Percentiles rank a stretch among this genome's conserved stretches.
Conservation (phyloP, 805 yeast genomes). For the Jamesozyma rosinii region DNA sequence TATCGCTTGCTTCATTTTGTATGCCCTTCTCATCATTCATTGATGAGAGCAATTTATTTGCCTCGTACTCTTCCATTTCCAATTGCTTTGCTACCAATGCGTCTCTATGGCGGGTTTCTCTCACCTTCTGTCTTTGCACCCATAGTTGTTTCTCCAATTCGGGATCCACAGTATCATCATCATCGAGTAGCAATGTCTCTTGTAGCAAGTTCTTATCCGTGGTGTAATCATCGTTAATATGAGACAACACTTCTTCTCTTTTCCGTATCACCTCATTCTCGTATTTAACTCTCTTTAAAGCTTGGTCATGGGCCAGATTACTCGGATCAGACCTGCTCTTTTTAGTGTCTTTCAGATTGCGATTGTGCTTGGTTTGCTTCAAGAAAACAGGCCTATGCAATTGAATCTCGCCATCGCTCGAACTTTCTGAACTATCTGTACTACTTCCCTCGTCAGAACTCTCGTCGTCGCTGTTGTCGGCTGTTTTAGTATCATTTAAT, state of each 20-base stretch:
- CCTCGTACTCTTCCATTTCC: slow-evolving; percentile 22
- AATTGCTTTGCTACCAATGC: slow-evolving; percentile 18
- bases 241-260: slow-evolving; percentile 6
- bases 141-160: slow-evolving; percentile 18
- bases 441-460: slow-evolving; percentile 1
- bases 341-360: not conserved
- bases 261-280: slow-evolving; percentile 8
- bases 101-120: slow-evolving; percentile 17
- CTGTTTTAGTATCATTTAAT: slow-evolving; percentile 1
- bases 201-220: slow-evolving; percentile 21
- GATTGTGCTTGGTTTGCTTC: slow-evolving; percentile 3
- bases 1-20: not conserved
- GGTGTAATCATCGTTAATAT: slow-evolving; percentile 14
- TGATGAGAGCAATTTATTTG: slow-evolving; percentile 9
- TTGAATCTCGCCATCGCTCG: slow-evolving; percentile 14
- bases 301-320: not conserved
- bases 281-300: slow-evolving; percentile 11
- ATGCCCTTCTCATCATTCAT: not conserved
- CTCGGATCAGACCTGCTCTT: not conserved
- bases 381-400: slow-evolving; percentile 25
- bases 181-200: slow-evolving; percentile 18
- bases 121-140: slow-evolving; percentile 16
- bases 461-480: slow-evolving; percentile 6
- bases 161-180: slow-evolving; percentile 21
- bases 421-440: slow-evolving; percentile 8